phyloP scores from a whole-genome alignment of 257 asterid genomes.

The Salvia hispanica region DNA sequence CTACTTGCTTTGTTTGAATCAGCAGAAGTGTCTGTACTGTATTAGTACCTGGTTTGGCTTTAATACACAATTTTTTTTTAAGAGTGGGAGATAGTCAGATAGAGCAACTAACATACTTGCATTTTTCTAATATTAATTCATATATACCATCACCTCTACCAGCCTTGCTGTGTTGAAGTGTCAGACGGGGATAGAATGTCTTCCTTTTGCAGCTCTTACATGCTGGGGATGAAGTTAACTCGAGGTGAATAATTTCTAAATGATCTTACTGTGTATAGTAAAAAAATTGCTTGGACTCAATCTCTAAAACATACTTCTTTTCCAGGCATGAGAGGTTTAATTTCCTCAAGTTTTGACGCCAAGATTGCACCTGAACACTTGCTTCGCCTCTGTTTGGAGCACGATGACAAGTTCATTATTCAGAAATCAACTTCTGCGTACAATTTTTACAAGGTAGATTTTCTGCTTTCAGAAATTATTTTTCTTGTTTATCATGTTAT shows the following conservation, averaged over 20 bases:
- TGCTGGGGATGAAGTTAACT: constrained; percentile 61
- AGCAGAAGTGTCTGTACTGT: neutral
- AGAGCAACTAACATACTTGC: neutral
- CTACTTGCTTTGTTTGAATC: neutral
- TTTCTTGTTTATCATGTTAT: constrained; percentile 2
- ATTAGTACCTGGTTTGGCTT: neutral
- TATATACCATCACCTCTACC: constrained; percentile 30
- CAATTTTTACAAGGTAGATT: constrained; percentile 76
- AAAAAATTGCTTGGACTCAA: constrained; percentile 2
- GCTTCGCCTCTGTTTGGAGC: constrained; percentile 81
- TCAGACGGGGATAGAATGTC: constrained; percentile 62
- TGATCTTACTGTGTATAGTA: constrained; percentile 7
- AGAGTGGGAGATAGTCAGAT: neutral
- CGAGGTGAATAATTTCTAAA: constrained; percentile 46
- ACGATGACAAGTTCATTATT: constrained; percentile 51
- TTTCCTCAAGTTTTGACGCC: constrained; percentile 66
- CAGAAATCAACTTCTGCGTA: constrained; percentile 46
- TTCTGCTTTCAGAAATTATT: neutral
- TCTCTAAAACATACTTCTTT: constrained; percentile 6
- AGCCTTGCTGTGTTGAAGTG: constrained; percentile 64
- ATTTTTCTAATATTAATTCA: constrained; percentile 16
- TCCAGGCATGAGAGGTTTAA: constrained; percentile 62
- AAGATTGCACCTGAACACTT: constrained; percentile 83
- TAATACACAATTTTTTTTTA: neutral
- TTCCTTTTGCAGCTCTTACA: constrained; percentile 65